phyloP scores from a whole-genome alignment of 495 filamentous ascomycete genomes.

The Pyrenula massariospora region DNA sequence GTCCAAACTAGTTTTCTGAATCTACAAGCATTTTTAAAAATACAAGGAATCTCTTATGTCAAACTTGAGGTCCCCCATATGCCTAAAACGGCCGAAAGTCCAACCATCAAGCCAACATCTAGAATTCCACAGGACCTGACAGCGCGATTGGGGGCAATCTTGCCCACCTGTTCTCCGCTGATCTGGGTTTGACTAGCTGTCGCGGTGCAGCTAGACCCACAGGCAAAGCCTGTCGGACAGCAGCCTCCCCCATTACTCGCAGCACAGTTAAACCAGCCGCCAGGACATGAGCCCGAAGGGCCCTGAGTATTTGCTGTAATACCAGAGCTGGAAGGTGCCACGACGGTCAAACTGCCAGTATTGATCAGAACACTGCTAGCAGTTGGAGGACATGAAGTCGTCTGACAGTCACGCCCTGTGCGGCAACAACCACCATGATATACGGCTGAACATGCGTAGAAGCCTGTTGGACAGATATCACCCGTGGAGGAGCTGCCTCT shows the following conservation, averaged over 20 bases:
- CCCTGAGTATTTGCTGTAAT: constrained; percentile 14
- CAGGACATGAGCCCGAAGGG: constrained; percentile 44
- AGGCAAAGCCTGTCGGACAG: constrained; percentile 64
- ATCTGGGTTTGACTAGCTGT: constrained; percentile 15
- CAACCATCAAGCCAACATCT: no score
- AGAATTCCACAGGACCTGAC: neutral
- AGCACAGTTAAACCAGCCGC: constrained; percentile 68
- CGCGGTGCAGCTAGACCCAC: constrained; percentile 62
- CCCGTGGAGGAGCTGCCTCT: constrained; percentile 19
- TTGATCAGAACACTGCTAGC: constrained; percentile 48
- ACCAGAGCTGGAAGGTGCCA: constrained; percentile 39
- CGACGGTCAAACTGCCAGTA: constrained; percentile 54
- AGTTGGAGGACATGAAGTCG: constrained; percentile 53
- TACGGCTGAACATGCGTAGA: constrained; percentile 59
- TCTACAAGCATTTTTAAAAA: no score
- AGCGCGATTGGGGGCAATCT: neutral
- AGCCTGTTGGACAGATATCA: constrained; percentile 55
- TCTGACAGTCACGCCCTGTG: constrained; percentile 69
- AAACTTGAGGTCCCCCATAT: no score
- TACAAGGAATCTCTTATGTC: no score
- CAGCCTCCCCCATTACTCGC: constrained; percentile 58
- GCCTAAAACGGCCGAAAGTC: no score
- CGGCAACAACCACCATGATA: constrained; percentile 69
- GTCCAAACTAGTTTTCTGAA: no score
- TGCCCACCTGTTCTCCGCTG: neutral